Percentiles rank a stretch among this genome's conserved stretches.
phyloP scores from a whole-genome alignment of 1,139 yeast genomes.

The Chernovozyma aurita region DNA sequence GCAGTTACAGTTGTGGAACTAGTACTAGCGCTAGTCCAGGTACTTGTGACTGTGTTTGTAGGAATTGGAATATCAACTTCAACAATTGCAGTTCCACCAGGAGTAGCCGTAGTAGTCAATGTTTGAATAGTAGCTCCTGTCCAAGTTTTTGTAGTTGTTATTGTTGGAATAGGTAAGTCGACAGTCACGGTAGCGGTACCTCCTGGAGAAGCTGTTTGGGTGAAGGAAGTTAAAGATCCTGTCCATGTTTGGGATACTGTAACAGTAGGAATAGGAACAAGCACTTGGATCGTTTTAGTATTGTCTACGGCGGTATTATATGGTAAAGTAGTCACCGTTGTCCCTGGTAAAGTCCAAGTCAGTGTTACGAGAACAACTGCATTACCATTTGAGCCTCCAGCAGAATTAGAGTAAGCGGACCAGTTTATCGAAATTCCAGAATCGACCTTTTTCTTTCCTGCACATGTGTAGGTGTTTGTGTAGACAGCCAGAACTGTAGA shows the following conservation, averaged over 20 bases:
- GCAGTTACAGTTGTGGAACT: conserved; percentile 8
- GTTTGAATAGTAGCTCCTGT: conserved; percentile 11
- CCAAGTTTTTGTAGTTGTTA: conserved; percentile 14
- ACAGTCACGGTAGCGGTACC: conserved; percentile 14
- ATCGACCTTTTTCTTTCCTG: background rate
- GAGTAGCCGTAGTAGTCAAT: conserved; percentile 9
- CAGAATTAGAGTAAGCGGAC: background rate
- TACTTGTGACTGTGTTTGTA: conserved; percentile 14
- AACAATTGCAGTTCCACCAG: conserved; percentile 11
- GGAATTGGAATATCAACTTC: conserved; percentile 14
- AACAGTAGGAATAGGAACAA: conserved; percentile 16
- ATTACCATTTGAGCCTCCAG: conserved; percentile 2
- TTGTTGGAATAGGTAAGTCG: conserved; percentile 15
- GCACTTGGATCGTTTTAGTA: conserved; percentile 14
- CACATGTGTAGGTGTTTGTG: conserved; percentile 16
- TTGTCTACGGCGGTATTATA: conserved; percentile 8
- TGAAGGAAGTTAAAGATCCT: conserved; percentile 11
- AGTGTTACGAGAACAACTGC: conserved; percentile 4
- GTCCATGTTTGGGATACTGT: conserved; percentile 16
- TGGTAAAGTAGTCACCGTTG: conserved; percentile 12
- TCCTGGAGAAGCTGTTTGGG: conserved; percentile 8
- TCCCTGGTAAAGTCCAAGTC: conserved; percentile 7
- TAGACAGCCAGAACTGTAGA: no score
- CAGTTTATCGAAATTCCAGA: background rate
- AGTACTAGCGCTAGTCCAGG: conserved; percentile 13